Conservation (phyloP, 2,329 filamentous ascomycete genomes). For the Fusarium fujikuroi region DNA sequence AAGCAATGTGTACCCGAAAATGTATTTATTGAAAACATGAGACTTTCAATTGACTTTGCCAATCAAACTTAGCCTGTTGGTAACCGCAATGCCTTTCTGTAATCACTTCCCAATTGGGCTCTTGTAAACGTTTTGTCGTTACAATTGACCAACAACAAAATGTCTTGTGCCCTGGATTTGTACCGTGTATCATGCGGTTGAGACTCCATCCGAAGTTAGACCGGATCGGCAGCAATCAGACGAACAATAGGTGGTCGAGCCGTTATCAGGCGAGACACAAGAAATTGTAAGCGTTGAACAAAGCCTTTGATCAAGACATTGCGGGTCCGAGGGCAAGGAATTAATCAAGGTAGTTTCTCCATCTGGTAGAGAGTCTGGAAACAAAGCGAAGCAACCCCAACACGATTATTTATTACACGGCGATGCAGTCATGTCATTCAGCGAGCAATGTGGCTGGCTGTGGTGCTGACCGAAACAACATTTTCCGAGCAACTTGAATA, state of each 20-base stretch:
- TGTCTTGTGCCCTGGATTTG: neutral
- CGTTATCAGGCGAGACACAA: slow-evolving; percentile 5
- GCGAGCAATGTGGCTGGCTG: slow-evolving; percentile 4
- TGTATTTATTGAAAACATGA: neutral
- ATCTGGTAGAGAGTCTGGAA: neutral
- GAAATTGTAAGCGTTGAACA: neutral
- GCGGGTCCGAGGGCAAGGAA: neutral
- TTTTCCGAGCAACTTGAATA: neutral
- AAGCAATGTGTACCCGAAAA: no score
- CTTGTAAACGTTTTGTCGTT: neutral
- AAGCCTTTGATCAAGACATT: neutral
- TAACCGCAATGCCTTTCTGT: neutral
- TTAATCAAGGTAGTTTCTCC: neutral
- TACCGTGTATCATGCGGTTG: neutral
- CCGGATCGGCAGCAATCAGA: neutral
- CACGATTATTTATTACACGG: neutral
- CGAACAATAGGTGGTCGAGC: slow-evolving; percentile 6
- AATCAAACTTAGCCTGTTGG: neutral
- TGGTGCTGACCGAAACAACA: neutral
- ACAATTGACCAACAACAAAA: neutral
- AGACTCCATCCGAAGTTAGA: slow-evolving; percentile 1
- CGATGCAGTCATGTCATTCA: neutral
- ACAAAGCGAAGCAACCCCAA: neutral
- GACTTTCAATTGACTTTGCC: neutral
- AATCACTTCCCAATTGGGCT: neutral